Evolutionary conservation across 768 basidiomycete genomes (phyloP).

Genomic region (Lyophyllum semitale): DNA sequence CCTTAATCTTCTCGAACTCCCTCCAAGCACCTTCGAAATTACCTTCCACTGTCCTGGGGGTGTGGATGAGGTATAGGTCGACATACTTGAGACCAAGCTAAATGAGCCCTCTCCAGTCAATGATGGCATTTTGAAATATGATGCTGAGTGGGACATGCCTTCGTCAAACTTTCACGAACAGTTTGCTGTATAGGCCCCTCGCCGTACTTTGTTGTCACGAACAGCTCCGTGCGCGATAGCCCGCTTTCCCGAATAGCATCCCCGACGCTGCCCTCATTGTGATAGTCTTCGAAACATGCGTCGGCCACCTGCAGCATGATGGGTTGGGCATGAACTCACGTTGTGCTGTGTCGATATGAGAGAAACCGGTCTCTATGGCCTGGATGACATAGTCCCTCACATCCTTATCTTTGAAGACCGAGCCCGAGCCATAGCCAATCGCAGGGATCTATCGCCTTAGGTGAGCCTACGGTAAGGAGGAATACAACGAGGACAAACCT

Average conservation of each 20-base stretch:
- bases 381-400: constrained; percentile 9
- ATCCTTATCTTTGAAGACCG: constrained; percentile 7
- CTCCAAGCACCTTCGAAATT: constrained; percentile 49
- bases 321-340: constrained; percentile 25
- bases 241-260: constrained; percentile 48
- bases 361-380: constrained; percentile 18
- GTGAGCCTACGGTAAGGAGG: neutral
- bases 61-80: constrained; percentile 74
- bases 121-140: neutral
- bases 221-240: constrained; percentile 44
- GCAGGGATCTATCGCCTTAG: constrained; percentile 8
- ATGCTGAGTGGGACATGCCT: constrained; percentile 35
- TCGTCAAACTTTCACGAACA: constrained; percentile 47
- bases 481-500: neutral
- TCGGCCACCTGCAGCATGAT: neutral
- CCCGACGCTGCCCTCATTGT: constrained; percentile 38
- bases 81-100: constrained; percentile 64
- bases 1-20: constrained; percentile 55
- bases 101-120: constrained; percentile 1
- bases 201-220: constrained; percentile 58
- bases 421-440: constrained; percentile 20
- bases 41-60: constrained; percentile 32
- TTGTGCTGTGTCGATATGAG: constrained; percentile 25
- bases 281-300: constrained; percentile 35
- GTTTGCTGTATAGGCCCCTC: constrained; percentile 40